Conservation (phyloP, 129 eudicot genomes). For the Sambucus nigra region DNA sequence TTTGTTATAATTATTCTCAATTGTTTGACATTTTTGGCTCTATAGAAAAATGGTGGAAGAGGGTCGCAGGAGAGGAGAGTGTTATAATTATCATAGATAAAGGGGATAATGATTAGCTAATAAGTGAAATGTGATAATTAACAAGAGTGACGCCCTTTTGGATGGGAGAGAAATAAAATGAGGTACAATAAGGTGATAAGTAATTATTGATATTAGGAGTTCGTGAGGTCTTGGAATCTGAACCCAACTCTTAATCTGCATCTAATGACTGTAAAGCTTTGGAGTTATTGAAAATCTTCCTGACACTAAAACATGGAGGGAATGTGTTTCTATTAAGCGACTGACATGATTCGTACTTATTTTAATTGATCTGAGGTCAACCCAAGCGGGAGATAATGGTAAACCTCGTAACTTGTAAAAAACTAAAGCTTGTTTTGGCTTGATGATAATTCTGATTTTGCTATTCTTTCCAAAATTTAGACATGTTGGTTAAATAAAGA, state of each 20-base stretch:
- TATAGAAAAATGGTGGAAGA: conserved; percentile 12
- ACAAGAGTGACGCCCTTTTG: conserved; percentile 28
- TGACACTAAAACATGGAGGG: conserved; percentile 65
- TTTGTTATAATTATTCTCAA: conserved; percentile 3
- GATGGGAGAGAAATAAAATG: not conserved
- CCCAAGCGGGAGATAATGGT: too few species aligned
- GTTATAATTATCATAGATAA: too few species aligned
- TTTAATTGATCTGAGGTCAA: too few species aligned
- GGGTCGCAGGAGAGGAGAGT: conserved; percentile 10
- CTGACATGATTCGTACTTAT: conserved; percentile 21
- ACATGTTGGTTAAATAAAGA: too few species aligned
- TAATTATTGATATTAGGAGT: conserved; percentile 14
- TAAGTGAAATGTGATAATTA: conserved; percentile 23
- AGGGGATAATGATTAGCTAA: conserved; percentile 37
- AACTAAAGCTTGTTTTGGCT: too few species aligned
- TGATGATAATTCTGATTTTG: too few species aligned
- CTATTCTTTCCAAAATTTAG: too few species aligned
- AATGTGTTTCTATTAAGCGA: conserved; percentile 30
- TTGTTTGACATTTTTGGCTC: conserved; percentile 16
- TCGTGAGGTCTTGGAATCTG: conserved; percentile 45
- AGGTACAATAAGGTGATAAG: not conserved
- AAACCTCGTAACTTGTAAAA: too few species aligned
- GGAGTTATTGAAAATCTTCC: conserved; percentile 30
- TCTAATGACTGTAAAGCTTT: conserved; percentile 29
- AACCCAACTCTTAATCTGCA: conserved; percentile 20